Percentiles rank a stretch among this genome's conserved stretches.
These are phyloP conservation scores for Euphorbia lathyris DNA, from an alignment of 345 rosid genomes.

Conservation along the genomic window DNA sequence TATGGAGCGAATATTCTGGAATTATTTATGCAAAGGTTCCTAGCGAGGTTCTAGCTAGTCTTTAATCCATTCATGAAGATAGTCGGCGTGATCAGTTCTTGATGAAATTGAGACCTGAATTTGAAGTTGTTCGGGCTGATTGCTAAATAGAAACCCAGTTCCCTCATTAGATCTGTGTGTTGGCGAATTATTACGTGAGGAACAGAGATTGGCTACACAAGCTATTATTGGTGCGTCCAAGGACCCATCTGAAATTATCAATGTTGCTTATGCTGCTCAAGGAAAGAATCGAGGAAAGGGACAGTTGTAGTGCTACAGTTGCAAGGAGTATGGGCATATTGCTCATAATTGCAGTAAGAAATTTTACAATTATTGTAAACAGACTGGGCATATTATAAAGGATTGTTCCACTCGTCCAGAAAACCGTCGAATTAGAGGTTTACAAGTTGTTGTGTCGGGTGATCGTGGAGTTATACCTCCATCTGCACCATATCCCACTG, in stretches of 20 bases:
- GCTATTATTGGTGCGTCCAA: background rate
- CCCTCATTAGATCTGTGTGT: background rate
- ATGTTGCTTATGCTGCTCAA: background rate
- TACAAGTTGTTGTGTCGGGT: background rate
- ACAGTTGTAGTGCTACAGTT: background rate
- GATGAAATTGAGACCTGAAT: background rate
- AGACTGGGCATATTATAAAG: background rate
- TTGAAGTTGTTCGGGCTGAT: background rate
- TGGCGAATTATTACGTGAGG: background rate
- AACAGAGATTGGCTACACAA: background rate
- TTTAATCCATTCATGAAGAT: background rate
- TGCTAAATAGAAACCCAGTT: background rate
- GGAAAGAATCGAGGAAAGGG: background rate
- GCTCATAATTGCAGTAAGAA: background rate
- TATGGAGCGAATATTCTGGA: constrained; percentile 1
- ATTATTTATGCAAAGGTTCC: background rate
- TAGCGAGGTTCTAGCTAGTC: background rate
- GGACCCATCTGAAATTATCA: background rate
- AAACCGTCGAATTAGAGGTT: background rate
- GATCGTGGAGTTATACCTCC: background rate
- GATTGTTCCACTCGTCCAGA: background rate
- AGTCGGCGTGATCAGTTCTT: background rate
- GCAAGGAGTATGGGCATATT: background rate
- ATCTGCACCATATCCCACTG: background rate
- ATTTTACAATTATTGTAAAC: background rate